Evolutionary conservation across 1,284 basidiomycete species (phyloP).

Genomic region (Phylloporus sp.): DNA sequence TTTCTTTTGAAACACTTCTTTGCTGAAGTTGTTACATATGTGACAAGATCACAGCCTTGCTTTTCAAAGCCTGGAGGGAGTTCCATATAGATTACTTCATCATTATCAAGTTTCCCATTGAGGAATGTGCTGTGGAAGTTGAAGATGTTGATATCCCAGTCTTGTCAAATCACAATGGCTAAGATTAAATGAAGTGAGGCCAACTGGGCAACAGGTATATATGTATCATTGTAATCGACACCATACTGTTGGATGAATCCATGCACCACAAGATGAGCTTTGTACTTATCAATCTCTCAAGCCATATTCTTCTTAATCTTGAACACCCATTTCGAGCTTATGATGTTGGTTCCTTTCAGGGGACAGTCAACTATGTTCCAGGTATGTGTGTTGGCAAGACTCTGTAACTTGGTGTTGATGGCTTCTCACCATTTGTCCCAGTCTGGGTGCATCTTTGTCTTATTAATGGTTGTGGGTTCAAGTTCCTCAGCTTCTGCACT

Average conservation of each 20-base stretch:
- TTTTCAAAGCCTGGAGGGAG: neutral
- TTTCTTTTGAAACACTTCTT: too few species aligned
- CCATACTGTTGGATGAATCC: neutral
- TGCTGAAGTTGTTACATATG: too few species aligned
- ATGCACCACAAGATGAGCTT: neutral
- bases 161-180: neutral
- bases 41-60: neutral
- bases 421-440: neutral
- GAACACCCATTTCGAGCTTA: conserved; percentile 1
- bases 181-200: neutral
- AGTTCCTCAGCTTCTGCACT: neutral
- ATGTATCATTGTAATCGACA: neutral
- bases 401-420: neutral
- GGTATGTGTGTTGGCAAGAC: neutral
- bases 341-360: neutral
- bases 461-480: too few species aligned
- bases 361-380: neutral
- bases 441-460: neutral
- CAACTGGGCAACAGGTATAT: neutral
- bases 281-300: neutral
- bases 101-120: neutral
- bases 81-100: neutral
- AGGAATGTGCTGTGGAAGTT: neutral
- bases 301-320: conserved; percentile 1
- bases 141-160: neutral